Evolutionary conservation across 2,329 filamentous ascomycete genomes (phyloP), one percentile per base, ranked within the genome.

Genomic region (Fusarium lyarnte): DNA sequence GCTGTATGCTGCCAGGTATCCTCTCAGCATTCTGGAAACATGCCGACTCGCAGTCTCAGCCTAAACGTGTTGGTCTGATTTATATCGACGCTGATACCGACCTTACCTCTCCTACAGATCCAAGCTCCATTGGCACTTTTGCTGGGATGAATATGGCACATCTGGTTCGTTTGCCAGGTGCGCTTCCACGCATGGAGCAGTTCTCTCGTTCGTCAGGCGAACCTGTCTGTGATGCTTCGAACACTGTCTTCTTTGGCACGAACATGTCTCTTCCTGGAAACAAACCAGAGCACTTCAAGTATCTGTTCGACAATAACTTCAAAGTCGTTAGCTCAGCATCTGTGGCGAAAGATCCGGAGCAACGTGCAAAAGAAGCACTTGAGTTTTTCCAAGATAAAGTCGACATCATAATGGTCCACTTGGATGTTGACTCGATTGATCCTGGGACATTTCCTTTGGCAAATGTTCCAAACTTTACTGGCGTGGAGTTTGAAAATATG

Each of bases 41-140:
- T 14, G 67, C 63, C 8, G 23, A 27, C 6, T 25, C 41, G 2
- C 54, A 63, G 23, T 58, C 47, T 12, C 39, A 45, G 8, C 25
- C 61, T 2, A 35, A 57, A 10, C 69, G 64, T 2, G 57, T 76
- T 19, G 74, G 74, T 21, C 58, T 76, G 33, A 45, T 75, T 62
- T 76, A 76, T 4, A 76, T 76, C 31, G 74, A 76, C 19, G 74
- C 72, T 2, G 72, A 76, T 45, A 76, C 74, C 1, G 74, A 76
- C 2, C 54, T 76, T 29, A 52, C 61, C 5, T 76, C 74, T 10
- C 72, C 74, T 6, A 63, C 53, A 3, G 72, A 76, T 7, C 29
- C 62, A 14, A n/a, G 27, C 46, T 72, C 74, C 8, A 76, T 49
- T 9, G 69, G 72, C 2, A 69, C 64, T 5, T 75, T 75, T 29